Percentiles rank a stretch among this genome's conserved stretches.
Evolutionary conservation across 805 yeast species (phyloP).

Genomic region (Metschnikowia gelsemii): DNA sequence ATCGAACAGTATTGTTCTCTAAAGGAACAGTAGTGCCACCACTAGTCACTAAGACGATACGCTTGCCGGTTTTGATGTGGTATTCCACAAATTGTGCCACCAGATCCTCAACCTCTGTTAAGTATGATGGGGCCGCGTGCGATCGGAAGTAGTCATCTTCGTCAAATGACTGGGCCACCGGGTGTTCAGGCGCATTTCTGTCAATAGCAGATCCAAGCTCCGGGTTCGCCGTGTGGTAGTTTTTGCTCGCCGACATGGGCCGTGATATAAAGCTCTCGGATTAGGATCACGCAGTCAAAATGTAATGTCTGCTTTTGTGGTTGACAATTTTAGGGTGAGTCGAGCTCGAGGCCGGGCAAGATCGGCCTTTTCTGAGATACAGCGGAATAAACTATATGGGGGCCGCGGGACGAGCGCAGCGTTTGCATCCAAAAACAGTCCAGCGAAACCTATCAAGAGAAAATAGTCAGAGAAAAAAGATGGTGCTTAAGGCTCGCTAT

Average conservation of each 20-base stretch:
- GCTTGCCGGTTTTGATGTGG: constrained; percentile 48
- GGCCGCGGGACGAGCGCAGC: no score
- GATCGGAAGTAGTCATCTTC: constrained; percentile 75
- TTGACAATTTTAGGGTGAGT: no score
- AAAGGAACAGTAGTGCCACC: constrained; percentile 99
- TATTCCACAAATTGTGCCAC: constrained; percentile 59
- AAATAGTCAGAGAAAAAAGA: no score
- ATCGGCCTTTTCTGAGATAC: no score
- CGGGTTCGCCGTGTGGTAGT: constrained; percentile 61
- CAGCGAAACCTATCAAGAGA: no score
- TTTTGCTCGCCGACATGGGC: constrained; percentile 10
- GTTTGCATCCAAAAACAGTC: no score
- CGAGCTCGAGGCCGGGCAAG: no score
- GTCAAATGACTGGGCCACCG: constrained; percentile 68
- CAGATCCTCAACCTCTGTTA: constrained; percentile 57
- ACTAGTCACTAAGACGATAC: constrained; percentile 80
- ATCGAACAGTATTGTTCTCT: constrained; percentile 94
- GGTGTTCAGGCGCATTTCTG: constrained; percentile 69
- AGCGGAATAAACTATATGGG: no score
- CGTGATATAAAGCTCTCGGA: no score
- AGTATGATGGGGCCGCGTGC: constrained; percentile 72
- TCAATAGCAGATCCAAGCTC: constrained; percentile 75
- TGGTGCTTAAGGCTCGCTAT: no score
- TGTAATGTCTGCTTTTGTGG: neutral
- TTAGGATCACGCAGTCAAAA: neutral